These are phyloP conservation scores for Kwoniella sp. DNA, from an alignment of 768 basidiomycete species.

Conservation along the genomic window DNA sequence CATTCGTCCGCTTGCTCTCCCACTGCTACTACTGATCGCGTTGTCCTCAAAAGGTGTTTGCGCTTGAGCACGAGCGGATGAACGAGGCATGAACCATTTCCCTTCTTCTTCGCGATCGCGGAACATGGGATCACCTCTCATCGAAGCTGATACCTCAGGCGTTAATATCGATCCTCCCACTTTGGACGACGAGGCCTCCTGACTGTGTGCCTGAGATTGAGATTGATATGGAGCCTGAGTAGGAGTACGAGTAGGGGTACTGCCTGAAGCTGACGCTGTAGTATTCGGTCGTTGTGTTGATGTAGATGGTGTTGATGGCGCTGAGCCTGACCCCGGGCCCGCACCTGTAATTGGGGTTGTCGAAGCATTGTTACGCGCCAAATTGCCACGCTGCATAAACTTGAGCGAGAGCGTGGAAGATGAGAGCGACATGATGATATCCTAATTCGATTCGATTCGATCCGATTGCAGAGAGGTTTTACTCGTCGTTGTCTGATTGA, in stretches of 20 bases:
- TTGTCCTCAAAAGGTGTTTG: neutral
- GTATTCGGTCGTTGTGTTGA: neutral
- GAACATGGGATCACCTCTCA: conserved; percentile 4
- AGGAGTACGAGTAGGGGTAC: too few species aligned
- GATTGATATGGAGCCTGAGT: too few species aligned
- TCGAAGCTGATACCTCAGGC: neutral
- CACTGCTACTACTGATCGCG: neutral
- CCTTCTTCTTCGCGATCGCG: conserved; percentile 17
- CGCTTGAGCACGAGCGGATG: neutral
- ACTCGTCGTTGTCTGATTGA: too few species aligned
- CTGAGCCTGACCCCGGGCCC: conserved; percentile 2
- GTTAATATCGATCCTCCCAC: neutral
- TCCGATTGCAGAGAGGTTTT: too few species aligned
- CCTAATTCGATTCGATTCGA: neutral
- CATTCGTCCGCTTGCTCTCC: neutral
- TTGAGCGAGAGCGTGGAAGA: conserved; percentile 47
- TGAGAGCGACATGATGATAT: conserved; percentile 38
- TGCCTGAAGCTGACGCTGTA: too few species aligned
- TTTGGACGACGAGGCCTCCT: neutral
- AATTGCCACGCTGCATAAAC: conserved; percentile 51
- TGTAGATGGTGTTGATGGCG: conserved; percentile 10
- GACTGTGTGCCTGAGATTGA: too few species aligned
- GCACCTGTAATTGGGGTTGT: conserved; percentile 5
- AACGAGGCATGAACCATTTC: conserved; percentile 25
- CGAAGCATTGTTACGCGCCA: conserved; percentile 24